Conservation (phyloP, 1,139 yeast genomes). For the Pichia sp. region DNA sequence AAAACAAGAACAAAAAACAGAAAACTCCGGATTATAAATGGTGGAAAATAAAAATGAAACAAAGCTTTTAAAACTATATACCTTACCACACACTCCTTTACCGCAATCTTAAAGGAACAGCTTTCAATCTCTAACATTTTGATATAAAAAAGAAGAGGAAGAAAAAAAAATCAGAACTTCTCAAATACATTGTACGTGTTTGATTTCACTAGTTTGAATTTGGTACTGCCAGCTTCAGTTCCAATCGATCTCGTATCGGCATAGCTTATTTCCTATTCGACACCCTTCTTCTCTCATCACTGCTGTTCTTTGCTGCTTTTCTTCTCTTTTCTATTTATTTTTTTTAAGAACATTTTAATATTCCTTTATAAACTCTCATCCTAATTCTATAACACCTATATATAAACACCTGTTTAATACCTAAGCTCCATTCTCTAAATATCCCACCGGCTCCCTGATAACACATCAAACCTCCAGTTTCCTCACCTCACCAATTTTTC, state of each 20-base stretch:
- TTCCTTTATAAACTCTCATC: not conserved
- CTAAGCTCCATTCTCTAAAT: not conserved
- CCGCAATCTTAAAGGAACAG: too few relatives aligned
- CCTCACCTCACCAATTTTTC: not conserved
- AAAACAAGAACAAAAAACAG: too few relatives aligned
- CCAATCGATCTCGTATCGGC: not conserved
- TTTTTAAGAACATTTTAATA: not conserved
- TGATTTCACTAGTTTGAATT: too few relatives aligned
- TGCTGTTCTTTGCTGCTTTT: not conserved
- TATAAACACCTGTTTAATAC: not conserved
- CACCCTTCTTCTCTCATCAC: not conserved
- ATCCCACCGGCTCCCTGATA: not conserved
- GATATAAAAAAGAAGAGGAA: too few relatives aligned
- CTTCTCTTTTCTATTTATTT: not conserved
- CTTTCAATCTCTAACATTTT: too few relatives aligned
- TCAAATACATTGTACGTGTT: too few relatives aligned
- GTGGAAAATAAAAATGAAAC: too few relatives aligned
- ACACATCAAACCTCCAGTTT: not conserved
- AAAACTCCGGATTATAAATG: too few relatives aligned
- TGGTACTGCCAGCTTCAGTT: too few relatives aligned
- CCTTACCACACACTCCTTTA: too few relatives aligned
- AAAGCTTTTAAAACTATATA: too few relatives aligned
- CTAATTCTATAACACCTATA: not conserved
- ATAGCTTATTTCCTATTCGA: not conserved
- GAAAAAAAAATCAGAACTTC: too few relatives aligned